A percentile compares a stretch with the other conserved stretches of the same genome.
Conservation (phyloP, 2,329 filamentous ascomycete species). For the Fusarium foetens region DNA sequence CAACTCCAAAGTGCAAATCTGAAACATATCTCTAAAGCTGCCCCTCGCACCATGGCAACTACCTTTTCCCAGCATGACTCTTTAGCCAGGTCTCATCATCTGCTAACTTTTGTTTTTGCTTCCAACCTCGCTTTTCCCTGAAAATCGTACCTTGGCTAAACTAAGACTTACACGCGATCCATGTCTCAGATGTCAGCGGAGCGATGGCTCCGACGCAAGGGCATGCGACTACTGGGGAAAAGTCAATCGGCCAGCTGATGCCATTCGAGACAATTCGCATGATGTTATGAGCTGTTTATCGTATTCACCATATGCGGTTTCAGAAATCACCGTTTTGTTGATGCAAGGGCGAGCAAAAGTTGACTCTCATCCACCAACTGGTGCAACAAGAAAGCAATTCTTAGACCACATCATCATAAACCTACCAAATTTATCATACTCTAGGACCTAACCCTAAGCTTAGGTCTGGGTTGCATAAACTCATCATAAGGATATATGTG, state of each 20-base stretch:
- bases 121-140: not conserved
- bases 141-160: not conserved
- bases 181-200: slow-evolving; percentile 21
- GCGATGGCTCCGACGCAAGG: slow-evolving; percentile 9
- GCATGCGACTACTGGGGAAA: not conserved
- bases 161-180: slow-evolving; percentile 10
- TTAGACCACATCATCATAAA: not conserved
- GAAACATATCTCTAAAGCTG: not conserved
- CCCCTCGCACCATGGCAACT: not conserved
- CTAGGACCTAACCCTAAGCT: not conserved
- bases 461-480: not conserved
- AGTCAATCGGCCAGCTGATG: slow-evolving; percentile 1
- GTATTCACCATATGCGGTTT: not conserved
- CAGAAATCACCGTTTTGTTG: not conserved
- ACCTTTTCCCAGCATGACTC: not conserved
- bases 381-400: not conserved
- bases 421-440: not conserved
- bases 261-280: slow-evolving; percentile 19
- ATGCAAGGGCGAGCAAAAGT: not conserved
- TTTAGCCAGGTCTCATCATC: not conserved
- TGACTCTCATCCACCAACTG: not conserved
- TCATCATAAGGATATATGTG: not conserved
- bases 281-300: not conserved
- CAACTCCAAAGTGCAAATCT: not conserved
- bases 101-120: not conserved